phyloP scores from a whole-genome alignment of 768 basidiomycete genomes.

The Suillus subaureus region DNA sequence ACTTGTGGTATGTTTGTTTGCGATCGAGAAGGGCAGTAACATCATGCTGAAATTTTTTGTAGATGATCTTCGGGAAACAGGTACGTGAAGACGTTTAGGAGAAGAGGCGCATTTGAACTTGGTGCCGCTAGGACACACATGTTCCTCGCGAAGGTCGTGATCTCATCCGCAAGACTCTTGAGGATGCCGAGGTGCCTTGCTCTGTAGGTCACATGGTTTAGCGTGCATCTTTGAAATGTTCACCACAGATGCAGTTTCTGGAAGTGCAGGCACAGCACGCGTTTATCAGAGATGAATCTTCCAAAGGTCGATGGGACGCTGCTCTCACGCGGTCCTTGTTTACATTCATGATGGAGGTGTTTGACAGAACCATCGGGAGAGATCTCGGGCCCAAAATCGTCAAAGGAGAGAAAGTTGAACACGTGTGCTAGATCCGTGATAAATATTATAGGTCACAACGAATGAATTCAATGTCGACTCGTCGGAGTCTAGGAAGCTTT shows the following conservation, averaged over 20 bases:
- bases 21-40: neutral
- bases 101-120: neutral
- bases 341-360: constrained; percentile 89
- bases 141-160: constrained; percentile 87
- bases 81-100: constrained; percentile 35
- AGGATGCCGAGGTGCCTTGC: constrained; percentile 72
- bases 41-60: neutral
- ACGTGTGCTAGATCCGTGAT: constrained; percentile 56
- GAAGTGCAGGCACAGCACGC: constrained; percentile 98
- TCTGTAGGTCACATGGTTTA: constrained; percentile 54
- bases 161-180: constrained; percentile 78
- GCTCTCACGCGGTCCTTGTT: constrained; percentile 83
- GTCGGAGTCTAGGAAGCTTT: neutral
- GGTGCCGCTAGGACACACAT: constrained; percentile 76
- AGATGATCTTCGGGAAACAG: constrained; percentile 98
- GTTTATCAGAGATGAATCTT: constrained; percentile 89
- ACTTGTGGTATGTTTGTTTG: constrained; percentile 60
- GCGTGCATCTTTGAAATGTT: constrained; percentile 8
- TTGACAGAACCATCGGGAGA: constrained; percentile 83
- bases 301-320: constrained; percentile 96
- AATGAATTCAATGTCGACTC: neutral
- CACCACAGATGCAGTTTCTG: constrained; percentile 60
- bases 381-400: constrained; percentile 75
- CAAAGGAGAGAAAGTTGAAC: constrained; percentile 56
- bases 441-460: neutral